Base-by-base conservation (phyloP, 768 basidiomycete species). In the Paxillus involutus region DNA sequence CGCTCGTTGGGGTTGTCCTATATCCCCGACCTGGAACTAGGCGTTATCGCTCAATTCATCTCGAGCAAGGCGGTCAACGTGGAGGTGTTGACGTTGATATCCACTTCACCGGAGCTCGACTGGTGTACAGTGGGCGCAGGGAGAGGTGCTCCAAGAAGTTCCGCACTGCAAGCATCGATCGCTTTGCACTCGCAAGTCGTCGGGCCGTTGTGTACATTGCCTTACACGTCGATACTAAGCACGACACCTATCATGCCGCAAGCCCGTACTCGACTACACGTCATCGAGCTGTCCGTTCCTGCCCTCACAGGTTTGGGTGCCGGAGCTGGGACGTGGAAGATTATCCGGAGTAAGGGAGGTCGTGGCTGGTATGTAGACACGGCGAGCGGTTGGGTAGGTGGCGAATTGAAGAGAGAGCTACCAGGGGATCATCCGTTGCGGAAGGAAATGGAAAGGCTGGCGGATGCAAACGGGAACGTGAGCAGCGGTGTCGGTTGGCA, bases 311-410 rank as follows among this genome's bases (percentile, higher is more conserved):
- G 80, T 5, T 76, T 96, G 2, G 91, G 91, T 7, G 80, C 79
- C 1, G 93, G 92, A 4, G 91, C 85, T 0, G 89, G 86, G 5
- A 75, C 88, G 30, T 99, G 96, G 96, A 81, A 87, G 49, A 87
- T 90, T 55, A 78, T 98, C n/a, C 79, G 84, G 54, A 93, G 91
- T 64, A 97, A 97, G 68, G 96, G 96, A 8, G 88, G 93, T 1
- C 75, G 96, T 21, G 94, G 93, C 4, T 98, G 95, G 94, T 97
- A 93, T 64, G 92, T 95, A 47, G 90, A 98, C 68, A 82, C 87
- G 0, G 89, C 90, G 21, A 86, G 85, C 56, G 89, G 87, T 3
- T 97, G 94, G 94, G 56, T 66, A 46, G 75, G 74, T 42, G 79
- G 80, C 50, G 76, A 75, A 44, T 74, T 91, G 53, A 73, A 73